Conservation (phyloP, 2,329 filamentous ascomycete species). For the Penicillium sp. region DNA sequence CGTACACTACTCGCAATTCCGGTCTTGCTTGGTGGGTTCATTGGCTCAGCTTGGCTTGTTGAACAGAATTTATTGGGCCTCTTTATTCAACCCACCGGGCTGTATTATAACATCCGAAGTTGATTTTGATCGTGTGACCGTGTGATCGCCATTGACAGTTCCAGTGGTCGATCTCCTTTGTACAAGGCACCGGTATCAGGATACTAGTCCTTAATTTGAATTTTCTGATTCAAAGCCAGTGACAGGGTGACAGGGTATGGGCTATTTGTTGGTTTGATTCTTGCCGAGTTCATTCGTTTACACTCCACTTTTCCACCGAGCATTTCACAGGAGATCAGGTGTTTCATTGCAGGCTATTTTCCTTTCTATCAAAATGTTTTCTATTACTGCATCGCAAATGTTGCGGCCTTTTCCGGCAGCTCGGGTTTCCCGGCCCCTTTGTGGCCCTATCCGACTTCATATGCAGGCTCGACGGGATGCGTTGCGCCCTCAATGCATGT, state of each 20-base stretch:
- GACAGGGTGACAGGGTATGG: not conserved
- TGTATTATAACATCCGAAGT: not conserved
- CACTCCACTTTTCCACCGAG: not conserved
- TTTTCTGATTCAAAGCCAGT: not conserved
- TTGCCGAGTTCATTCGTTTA: constrained; percentile 2
- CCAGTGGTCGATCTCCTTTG: not conserved
- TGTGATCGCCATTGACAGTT: not conserved
- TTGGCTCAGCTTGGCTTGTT: not conserved
- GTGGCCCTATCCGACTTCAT: not conserved
- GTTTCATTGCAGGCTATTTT: constrained; percentile 3
- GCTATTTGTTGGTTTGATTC: not conserved
- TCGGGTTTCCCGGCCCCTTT: constrained; percentile 3
- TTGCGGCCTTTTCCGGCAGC: constrained; percentile 8
- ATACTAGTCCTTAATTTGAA: not conserved
- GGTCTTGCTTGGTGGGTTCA: not conserved
- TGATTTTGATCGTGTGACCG: constrained; percentile 1
- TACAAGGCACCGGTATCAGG: not conserved
- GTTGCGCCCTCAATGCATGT: constrained; percentile 8
- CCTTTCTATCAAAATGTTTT: constrained; percentile 17
- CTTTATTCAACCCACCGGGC: not conserved
- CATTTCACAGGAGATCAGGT: not conserved
- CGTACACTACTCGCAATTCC: not conserved
- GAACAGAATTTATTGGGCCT: not conserved
- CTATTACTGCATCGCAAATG: constrained; percentile 3
- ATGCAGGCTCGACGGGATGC: not conserved